Conservation (phyloP, 2,329 filamentous ascomycete genomes). For the Neophaeococcomyces aloes region DNA sequence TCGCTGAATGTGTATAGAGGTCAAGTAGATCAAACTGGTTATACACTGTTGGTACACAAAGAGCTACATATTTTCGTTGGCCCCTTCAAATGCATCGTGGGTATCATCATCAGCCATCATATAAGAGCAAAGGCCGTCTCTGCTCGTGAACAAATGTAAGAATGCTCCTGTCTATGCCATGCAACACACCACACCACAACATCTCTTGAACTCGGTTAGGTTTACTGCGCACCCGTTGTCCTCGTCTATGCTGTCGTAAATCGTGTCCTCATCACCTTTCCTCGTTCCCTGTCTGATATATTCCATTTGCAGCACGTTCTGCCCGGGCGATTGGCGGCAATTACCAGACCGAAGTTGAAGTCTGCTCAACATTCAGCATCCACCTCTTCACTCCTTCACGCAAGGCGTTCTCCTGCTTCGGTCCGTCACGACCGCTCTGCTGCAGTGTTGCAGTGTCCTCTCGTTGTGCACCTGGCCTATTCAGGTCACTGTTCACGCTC, state of each 20-base stretch:
- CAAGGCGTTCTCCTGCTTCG: slow-evolving; percentile 39
- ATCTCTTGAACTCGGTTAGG: too few relatives aligned
- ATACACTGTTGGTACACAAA: slow-evolving; percentile 1
- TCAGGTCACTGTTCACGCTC: slow-evolving; percentile 42
- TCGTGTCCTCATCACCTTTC: neutral
- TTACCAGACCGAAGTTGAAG: slow-evolving; percentile 11
- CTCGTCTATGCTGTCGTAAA: too few relatives aligned
- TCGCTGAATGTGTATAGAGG: too few relatives aligned
- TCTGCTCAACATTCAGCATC: slow-evolving; percentile 41
- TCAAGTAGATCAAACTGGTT: too few relatives aligned
- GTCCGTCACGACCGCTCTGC: slow-evolving; percentile 21
- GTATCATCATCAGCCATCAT: neutral
- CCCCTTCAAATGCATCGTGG: neutral
- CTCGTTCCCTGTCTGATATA: too few relatives aligned
- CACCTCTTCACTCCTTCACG: slow-evolving; percentile 48
- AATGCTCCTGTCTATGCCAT: too few relatives aligned
- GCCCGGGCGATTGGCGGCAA: too few relatives aligned
- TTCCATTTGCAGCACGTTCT: too few relatives aligned
- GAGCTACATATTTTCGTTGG: too few relatives aligned
- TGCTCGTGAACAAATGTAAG: neutral
- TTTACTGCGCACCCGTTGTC: too few relatives aligned
- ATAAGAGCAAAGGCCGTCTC: neutral
- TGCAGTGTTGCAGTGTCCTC: slow-evolving; percentile 26
- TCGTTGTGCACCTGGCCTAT: slow-evolving; percentile 29
- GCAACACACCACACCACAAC: too few relatives aligned